Percentiles rank a stretch among this genome's conserved stretches.
phyloP scores from a whole-genome alignment of 2,329 filamentous ascomycete species.

The Claviceps sp. region DNA sequence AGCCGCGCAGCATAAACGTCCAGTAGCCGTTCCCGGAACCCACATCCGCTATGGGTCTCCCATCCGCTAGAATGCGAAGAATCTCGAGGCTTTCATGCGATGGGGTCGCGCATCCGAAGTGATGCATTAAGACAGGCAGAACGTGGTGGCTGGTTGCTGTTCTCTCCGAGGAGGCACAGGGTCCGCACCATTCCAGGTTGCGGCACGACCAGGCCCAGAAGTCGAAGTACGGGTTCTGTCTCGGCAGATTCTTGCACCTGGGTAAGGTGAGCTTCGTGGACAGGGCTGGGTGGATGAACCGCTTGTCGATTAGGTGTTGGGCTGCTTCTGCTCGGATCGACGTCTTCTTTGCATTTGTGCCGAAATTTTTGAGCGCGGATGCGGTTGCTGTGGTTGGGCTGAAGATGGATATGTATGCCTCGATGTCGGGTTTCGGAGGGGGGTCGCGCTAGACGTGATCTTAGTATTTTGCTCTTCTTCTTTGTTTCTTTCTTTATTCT shows the following conservation, averaged over 20 bases:
- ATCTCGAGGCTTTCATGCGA: slow-evolving; percentile 51
- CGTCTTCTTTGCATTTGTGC: slow-evolving; percentile 48
- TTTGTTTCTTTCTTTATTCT: not conserved
- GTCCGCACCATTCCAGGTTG: slow-evolving; percentile 52
- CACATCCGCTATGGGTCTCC: slow-evolving; percentile 46
- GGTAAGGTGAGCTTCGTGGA: slow-evolving; percentile 27
- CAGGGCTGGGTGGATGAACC: slow-evolving; percentile 34
- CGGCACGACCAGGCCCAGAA: slow-evolving; percentile 54
- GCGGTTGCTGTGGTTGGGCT: slow-evolving; percentile 42
- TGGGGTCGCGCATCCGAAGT: slow-evolving; percentile 62
- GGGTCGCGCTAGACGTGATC: slow-evolving; percentile 22
- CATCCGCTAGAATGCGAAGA: slow-evolving; percentile 41
- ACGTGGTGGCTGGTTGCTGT: slow-evolving; percentile 51
- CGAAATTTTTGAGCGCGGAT: slow-evolving; percentile 49
- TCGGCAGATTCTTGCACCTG: slow-evolving; percentile 29
- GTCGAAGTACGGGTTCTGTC: slow-evolving; percentile 52
- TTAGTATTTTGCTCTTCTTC: not conserved
- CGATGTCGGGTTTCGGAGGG: slow-evolving; percentile 44
- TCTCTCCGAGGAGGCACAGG: slow-evolving; percentile 35
- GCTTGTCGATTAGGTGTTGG: slow-evolving; percentile 38
- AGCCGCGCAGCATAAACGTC: slow-evolving; percentile 53
- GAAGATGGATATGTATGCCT: slow-evolving; percentile 56
- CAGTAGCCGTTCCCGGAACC: slow-evolving; percentile 66
- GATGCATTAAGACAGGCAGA: slow-evolving; percentile 62
- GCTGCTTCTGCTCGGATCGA: slow-evolving; percentile 47